phyloP scores from a whole-genome alignment of 2,329 filamentous ascomycete genomes.

The Daldinia sp. region DNA sequence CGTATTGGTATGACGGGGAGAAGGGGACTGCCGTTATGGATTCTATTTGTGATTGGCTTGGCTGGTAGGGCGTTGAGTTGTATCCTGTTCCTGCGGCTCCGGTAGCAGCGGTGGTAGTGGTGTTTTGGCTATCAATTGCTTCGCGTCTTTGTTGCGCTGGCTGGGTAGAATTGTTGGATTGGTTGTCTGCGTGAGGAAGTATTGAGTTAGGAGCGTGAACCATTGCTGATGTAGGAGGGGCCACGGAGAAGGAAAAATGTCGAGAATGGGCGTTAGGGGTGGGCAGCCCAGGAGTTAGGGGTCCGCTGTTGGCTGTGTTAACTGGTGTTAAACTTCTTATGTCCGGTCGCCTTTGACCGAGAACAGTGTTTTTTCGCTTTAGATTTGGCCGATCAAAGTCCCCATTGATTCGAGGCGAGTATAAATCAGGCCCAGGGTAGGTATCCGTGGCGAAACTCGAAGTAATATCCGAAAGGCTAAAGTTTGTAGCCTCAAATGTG shows the following conservation, averaged over 20 bases:
- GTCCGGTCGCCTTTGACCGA: conserved; percentile 52
- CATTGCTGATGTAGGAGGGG: conserved; percentile 52
- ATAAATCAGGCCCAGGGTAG: conserved; percentile 59
- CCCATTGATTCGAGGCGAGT: conserved; percentile 51
- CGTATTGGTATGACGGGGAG: conserved; percentile 55
- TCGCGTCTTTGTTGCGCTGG: conserved; percentile 48
- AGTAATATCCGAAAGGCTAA: conserved; percentile 73
- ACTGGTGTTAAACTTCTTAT: conserved; percentile 50
- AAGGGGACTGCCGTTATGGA: conserved; percentile 49
- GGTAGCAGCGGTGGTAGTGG: conserved; percentile 47
- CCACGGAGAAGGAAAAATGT: conserved; percentile 51
- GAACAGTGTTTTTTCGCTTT: conserved; percentile 59
- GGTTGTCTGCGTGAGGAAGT: conserved; percentile 47
- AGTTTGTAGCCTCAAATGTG: conserved; percentile 76
- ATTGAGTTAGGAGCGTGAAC: conserved; percentile 51
- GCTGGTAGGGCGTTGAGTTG: conserved; percentile 43
- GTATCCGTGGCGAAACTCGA: conserved; percentile 68
- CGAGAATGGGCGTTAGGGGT: conserved; percentile 46
- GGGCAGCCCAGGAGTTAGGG: conserved; percentile 44
- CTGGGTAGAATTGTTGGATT: conserved; percentile 43
- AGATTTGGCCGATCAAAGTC: conserved; percentile 51
- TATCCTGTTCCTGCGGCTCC: conserved; percentile 52
- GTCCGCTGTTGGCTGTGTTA: conserved; percentile 42
- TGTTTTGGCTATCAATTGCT: conserved; percentile 47
- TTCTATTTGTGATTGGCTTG: conserved; percentile 42